Conservation (phyloP, 2,329 filamentous ascomycete species). For the Phaeosphaeria sp. region DNA sequence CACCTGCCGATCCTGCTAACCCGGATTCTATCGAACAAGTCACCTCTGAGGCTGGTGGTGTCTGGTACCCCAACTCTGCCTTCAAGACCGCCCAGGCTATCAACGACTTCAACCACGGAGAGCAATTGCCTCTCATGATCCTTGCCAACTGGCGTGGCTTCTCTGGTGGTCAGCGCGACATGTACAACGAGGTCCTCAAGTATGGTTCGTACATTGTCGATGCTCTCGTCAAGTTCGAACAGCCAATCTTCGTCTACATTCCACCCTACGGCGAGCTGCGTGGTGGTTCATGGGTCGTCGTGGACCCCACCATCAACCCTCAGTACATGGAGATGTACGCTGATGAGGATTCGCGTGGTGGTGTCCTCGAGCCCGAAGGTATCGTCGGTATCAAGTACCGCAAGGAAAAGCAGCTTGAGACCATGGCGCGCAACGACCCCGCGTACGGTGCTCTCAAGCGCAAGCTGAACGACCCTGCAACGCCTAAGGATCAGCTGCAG, state of each 20-base stretch:
- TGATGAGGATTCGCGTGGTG: constrained; percentile 90
- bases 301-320: constrained; percentile 97
- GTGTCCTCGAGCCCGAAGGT: constrained; percentile 97
- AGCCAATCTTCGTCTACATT: constrained; percentile 99
- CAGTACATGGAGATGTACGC: constrained; percentile 99
- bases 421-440: constrained; percentile 92
- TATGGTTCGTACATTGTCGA: constrained; percentile 99
- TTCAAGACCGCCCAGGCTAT: constrained; percentile 99
- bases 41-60: constrained; percentile 92
- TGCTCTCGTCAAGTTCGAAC: constrained; percentile 96
- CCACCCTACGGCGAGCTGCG: constrained; percentile 95
- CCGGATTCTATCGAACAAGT: constrained; percentile 98
- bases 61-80: constrained; percentile 99
- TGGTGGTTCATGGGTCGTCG: constrained; percentile 99
- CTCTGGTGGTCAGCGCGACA: constrained; percentile 98
- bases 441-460: constrained; percentile 85
- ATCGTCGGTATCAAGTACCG: constrained; percentile 99
- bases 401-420: constrained; percentile 95
- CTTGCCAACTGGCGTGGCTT: constrained; percentile 99
- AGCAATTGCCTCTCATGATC: constrained; percentile 98
- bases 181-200: constrained; percentile 99
- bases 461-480: constrained; percentile 70
- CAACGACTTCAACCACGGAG: constrained; percentile 98
- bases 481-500: constrained; percentile 76
- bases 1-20: constrained; percentile 95